Conservation (phyloP, 1,284 basidiomycete genomes). For the Puccinia sorghi region DNA sequence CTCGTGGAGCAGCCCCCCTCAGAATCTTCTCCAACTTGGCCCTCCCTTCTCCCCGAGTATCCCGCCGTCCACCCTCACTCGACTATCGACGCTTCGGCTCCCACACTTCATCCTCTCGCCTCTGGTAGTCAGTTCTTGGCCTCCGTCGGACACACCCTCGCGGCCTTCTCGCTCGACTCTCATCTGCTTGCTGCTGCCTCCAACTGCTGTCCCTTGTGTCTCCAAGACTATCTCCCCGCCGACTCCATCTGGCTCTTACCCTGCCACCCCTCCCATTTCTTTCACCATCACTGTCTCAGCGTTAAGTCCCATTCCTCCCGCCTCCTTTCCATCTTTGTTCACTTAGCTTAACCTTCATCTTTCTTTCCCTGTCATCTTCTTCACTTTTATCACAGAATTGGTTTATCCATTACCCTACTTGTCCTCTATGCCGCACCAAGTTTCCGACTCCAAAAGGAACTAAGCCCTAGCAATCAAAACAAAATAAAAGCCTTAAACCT, state of each 20-base stretch:
- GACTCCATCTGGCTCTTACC: slow-evolving; percentile 1
- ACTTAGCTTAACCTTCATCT: too few relatives aligned
- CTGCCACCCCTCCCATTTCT: slow-evolving; percentile 23
- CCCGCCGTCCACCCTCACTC: background rate
- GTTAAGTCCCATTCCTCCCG: background rate
- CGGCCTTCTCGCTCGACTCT: slow-evolving; percentile 2
- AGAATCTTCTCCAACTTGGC: too few relatives aligned
- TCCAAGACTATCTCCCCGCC: slow-evolving; percentile 1
- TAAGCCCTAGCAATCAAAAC: too few relatives aligned
- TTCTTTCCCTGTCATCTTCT: background rate
- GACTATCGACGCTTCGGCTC: background rate
- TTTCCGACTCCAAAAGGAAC: too few relatives aligned
- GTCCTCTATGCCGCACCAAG: slow-evolving; percentile 20
- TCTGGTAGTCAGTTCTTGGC: slow-evolving; percentile 4
- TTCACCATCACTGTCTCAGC: slow-evolving; percentile 17
- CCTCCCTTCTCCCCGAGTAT: too few relatives aligned
- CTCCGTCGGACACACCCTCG: slow-evolving; percentile 7
- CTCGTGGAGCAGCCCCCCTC: too few relatives aligned
- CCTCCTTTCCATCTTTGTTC: too few relatives aligned
- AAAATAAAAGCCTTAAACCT: too few relatives aligned
- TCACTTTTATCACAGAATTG: slow-evolving; percentile 10
- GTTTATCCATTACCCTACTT: slow-evolving; percentile 23
- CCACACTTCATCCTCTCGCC: too few relatives aligned
- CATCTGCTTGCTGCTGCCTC: background rate
- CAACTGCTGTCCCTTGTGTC: background rate